Evolutionary conservation across 805 yeast genomes (phyloP).

Genomic region (Torulaspora quercuum): DNA sequence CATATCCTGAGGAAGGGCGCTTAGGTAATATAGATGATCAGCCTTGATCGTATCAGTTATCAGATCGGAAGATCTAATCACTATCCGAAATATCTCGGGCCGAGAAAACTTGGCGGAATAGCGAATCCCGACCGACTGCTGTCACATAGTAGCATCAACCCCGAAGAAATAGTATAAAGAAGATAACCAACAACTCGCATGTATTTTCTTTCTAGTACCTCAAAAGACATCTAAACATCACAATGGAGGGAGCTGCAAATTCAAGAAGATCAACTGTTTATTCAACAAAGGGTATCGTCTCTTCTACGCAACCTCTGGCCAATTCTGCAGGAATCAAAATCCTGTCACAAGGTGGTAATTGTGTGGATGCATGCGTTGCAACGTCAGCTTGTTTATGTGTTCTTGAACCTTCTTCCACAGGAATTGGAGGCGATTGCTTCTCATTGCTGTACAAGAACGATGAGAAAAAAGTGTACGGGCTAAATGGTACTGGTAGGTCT

Average conservation of each 20-base stretch:
- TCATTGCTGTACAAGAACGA: conserved; percentile 52
- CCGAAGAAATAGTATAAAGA: background rate
- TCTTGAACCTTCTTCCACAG: conserved; percentile 58
- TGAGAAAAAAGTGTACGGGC: conserved; percentile 53
- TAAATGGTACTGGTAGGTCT: conserved; percentile 75
- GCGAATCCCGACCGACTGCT: too few relatives aligned
- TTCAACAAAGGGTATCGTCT: conserved; percentile 67
- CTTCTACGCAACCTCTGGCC: conserved; percentile 75
- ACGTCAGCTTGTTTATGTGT: conserved; percentile 54
- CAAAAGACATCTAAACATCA: background rate
- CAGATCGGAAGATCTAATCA: too few relatives aligned
- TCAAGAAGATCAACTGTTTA: conserved; percentile 67
- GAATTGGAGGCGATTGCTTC: conserved; percentile 69
- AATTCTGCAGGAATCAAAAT: conserved; percentile 68
- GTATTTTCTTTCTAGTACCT: too few relatives aligned
- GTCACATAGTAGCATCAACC: background rate
- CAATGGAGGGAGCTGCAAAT: conserved; percentile 27
- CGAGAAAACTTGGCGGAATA: too few relatives aligned
- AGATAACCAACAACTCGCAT: background rate
- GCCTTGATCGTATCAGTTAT: too few relatives aligned
- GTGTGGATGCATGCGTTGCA: conserved; percentile 63
- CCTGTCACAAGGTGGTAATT: conserved; percentile 68
- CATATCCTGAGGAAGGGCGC: too few relatives aligned
- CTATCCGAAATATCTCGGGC: too few relatives aligned
- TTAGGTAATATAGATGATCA: too few relatives aligned